A percentile compares a stretch with the other conserved stretches of the same genome.
These are phyloP conservation scores for Penium margaritaceum DNA, from an alignment of 139 green algal genomes.

Conservation along the genomic window DNA sequence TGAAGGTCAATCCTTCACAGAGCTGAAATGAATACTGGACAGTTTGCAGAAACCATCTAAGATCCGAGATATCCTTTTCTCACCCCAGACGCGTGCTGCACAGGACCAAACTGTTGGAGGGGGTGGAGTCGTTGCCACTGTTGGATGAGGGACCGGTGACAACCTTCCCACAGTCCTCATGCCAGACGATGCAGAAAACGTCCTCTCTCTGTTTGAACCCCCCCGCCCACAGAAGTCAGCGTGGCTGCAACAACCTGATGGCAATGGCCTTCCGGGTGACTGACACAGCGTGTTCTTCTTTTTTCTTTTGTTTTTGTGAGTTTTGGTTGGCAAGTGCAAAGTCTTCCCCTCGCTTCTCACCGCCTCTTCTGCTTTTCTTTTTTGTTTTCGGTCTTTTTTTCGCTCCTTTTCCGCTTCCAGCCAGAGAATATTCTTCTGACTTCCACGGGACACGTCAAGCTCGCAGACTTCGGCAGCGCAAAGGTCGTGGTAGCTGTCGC, in stretches of 20 bases:
- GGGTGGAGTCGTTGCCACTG: too few species aligned
- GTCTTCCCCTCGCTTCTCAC: background rate
- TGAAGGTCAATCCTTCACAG: too few species aligned
- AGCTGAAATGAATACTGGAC: background rate
- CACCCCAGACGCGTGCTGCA: too few species aligned
- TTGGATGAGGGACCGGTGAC: too few species aligned
- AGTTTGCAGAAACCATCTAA: background rate
- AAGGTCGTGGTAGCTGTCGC: background rate
- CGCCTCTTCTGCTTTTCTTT: background rate
- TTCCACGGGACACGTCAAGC: conserved; percentile 41
- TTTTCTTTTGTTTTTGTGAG: conserved; percentile 1
- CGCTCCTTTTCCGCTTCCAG: conserved; percentile 39
- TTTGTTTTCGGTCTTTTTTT: background rate
- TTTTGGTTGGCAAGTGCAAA: too few species aligned
- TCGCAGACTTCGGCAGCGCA: conserved; percentile 46
- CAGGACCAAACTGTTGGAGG: too few species aligned
- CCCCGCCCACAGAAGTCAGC: background rate
- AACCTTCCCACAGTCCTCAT: too few species aligned
- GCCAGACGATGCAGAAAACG: background rate
- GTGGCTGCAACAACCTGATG: background rate
- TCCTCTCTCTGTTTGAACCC: conserved; percentile 9
- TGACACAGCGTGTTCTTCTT: background rate
- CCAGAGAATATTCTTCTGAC: conserved; percentile 49
- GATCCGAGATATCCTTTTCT: background rate
- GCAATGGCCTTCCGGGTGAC: background rate